Conservation (phyloP, 306 rosid genomes). For the Pyrus pyrifolia region DNA sequence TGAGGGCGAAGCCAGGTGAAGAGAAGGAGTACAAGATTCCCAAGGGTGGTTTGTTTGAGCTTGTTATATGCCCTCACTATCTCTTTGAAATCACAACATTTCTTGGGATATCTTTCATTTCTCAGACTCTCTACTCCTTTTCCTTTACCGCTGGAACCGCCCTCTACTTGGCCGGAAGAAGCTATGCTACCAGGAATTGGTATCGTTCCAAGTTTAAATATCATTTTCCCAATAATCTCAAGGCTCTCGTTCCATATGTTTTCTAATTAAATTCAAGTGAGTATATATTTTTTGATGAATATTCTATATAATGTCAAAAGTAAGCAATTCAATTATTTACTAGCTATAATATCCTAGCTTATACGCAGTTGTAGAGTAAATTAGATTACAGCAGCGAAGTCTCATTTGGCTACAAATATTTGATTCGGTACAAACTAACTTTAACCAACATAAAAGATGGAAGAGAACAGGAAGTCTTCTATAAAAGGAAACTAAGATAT, state of each 20-base stretch:
- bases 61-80: conserved; percentile 73
- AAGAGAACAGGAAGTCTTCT: background rate
- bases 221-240: conserved; percentile 47
- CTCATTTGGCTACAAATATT: background rate
- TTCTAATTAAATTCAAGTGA: conserved; percentile 17
- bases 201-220: conserved; percentile 66
- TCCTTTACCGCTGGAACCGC: conserved; percentile 40
- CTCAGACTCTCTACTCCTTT: conserved; percentile 51
- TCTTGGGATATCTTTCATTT: conserved; percentile 51
- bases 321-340: too few relatives aligned
- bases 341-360: too few relatives aligned
- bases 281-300: background rate
- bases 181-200: conserved; percentile 67
- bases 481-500: background rate
- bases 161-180: conserved; percentile 61
- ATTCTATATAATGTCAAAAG: too few relatives aligned
- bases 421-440: background rate
- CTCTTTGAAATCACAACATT: conserved; percentile 61
- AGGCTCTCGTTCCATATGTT: conserved; percentile 62
- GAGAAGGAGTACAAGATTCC: conserved; percentile 70
- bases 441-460: background rate
- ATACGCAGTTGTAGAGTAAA: too few relatives aligned
- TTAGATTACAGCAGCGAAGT: background rate
- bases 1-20: conserved; percentile 39
- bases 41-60: conserved; percentile 64